Percentiles rank a stretch among this genome's conserved stretches.
Conservation (phyloP, 2,329 filamentous ascomycete species). For the Aspergillus sp. region DNA sequence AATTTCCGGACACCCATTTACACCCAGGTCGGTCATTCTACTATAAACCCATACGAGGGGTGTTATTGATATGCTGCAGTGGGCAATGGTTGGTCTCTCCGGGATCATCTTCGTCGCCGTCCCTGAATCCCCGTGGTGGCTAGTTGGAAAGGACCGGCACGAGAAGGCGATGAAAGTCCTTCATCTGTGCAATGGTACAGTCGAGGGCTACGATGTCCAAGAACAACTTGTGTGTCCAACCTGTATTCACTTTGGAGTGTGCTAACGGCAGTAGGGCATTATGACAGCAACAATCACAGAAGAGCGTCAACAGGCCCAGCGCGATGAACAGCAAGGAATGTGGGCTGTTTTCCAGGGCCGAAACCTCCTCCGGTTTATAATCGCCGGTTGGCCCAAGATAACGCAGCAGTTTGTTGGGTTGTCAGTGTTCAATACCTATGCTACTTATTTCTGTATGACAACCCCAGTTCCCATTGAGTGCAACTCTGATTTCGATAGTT, state of each 20-base stretch:
- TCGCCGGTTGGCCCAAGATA: conserved; percentile 42
- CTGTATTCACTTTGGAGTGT: background rate
- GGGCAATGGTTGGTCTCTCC: conserved; percentile 45
- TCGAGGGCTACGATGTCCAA: conserved; percentile 33
- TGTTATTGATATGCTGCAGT: conserved; percentile 25
- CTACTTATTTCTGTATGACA: conserved; percentile 36
- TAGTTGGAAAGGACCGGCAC: conserved; percentile 7
- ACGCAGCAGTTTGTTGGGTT: conserved; percentile 43
- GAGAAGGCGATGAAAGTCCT: conserved; percentile 27
- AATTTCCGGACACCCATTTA: conserved; percentile 45
- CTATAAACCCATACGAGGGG: too few species aligned
- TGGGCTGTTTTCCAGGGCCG: conserved; percentile 40
- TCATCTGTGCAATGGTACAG: conserved; percentile 25
- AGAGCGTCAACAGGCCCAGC: conserved; percentile 32
- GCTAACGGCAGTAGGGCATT: conserved; percentile 22
- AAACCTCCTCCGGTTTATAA: conserved; percentile 39
- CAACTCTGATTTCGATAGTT: conserved; percentile 22
- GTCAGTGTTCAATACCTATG: conserved; percentile 41
- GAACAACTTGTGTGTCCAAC: conserved; percentile 30
- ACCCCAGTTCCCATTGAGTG: background rate
- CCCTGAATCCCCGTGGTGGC: conserved; percentile 15
- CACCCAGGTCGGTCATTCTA: conserved; percentile 33
- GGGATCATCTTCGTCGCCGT: conserved; percentile 9
- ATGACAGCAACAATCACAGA: conserved; percentile 36
- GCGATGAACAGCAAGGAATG: conserved; percentile 27